These are phyloP conservation scores for Aspergillus sp. DNA, from an alignment of 2,329 filamentous ascomycete species.

Conservation along the genomic window DNA sequence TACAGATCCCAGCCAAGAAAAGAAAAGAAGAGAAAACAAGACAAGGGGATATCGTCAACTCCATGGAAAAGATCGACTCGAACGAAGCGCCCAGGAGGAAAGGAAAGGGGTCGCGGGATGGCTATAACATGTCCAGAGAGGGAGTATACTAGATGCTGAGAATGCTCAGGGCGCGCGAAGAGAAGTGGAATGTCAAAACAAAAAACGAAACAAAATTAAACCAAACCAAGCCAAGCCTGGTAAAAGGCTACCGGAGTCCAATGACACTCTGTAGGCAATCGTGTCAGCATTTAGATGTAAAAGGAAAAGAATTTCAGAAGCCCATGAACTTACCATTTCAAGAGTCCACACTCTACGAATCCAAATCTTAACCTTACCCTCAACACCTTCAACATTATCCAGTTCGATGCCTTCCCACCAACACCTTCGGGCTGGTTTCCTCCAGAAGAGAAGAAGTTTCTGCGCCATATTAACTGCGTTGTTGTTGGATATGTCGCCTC, in stretches of 20 bases:
- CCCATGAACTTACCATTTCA: conserved; percentile 62
- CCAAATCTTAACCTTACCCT: conserved; percentile 94
- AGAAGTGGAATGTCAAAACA: conserved; percentile 14
- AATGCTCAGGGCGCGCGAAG: conserved; percentile 13
- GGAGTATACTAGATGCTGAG: conserved; percentile 5
- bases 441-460: conserved; percentile 94
- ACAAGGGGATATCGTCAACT: conserved; percentile 11
- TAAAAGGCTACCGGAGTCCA: conserved; percentile 52
- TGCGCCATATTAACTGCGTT: conserved; percentile 94
- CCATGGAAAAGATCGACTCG: conserved; percentile 9
- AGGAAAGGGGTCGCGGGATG: conserved; percentile 2
- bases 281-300: conserved; percentile 8
- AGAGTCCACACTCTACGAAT: conserved; percentile 96
- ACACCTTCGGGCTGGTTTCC: conserved; percentile 89
- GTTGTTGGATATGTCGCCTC: conserved; percentile 62
- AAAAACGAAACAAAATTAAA: conserved; percentile 5
- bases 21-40: neutral
- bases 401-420: conserved; percentile 99
- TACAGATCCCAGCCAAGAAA: neutral
- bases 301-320: neutral
- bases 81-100: conserved; percentile 4
- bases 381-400: conserved; percentile 77
- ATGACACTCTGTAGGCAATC: conserved; percentile 60
- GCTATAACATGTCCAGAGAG: conserved; percentile 4
- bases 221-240: neutral